Evolutionary conservation across 257 asterid genomes (phyloP), one percentile per base, ranked within the genome.

Genomic region (Solanum clarkiae): DNA sequence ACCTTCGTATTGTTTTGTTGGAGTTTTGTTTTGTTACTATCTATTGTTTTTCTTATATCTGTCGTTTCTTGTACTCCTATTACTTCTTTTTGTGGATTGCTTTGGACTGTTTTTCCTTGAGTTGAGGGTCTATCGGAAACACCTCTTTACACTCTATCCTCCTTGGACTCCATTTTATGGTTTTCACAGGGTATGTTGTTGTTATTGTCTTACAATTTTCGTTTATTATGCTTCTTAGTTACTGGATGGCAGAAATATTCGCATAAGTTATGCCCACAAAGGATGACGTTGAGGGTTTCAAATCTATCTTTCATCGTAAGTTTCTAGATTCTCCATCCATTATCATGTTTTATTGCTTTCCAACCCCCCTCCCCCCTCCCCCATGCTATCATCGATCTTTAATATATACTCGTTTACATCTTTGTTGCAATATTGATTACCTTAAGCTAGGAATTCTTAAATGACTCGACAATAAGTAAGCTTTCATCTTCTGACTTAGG

Each of bases 171-270:
- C 42, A 36, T 5, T 36, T 51, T 12, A 6, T 51, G 55, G 55
- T 15, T 4, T 5, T 51, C 55, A 11, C 55, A 4, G 55, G 12
- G 3, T 51, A 12, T 49, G 54, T 49, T 51, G 55, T 49, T 51
- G 55, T 63, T 62, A 8, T 44, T 80, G 44, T 57, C 85, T 85
- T 29, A 56, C 82, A 22, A 26, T 18, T 65, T 24, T 9, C 24
- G 4, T 66, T 13, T 70, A 56, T n/a, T 70, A 10, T 88, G 82
- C 85, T 51, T 86, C 44, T 47, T 80, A 93, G 98, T 82, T 92
- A 74, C 87, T 94, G 84, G 97, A 93, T 86, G 95, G 97, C 65
- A 88, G 96, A 88, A 92, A 87, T 80, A 93, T 94, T 83, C 94
- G 95, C 26, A 72, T 93, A 79, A 90, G 86, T 81, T 83, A 69